These are phyloP conservation scores for Amanita rimosa DNA, from an alignment of 768 basidiomycete species.

Conservation along the genomic window DNA sequence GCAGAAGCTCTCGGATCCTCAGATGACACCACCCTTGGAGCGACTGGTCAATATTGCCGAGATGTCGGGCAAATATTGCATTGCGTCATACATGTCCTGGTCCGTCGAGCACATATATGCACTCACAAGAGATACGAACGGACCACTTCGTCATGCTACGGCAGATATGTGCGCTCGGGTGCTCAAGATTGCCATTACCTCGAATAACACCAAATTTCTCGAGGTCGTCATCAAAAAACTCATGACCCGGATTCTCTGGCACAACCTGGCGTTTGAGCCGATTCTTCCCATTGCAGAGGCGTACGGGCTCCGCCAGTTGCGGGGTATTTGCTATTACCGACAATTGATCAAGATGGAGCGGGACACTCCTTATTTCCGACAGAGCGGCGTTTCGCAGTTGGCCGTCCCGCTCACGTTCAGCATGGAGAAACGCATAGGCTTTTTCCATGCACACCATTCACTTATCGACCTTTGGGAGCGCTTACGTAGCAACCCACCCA, in stretches of 20 bases:
- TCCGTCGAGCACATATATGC: slow-evolving; percentile 29
- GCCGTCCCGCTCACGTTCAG: slow-evolving; percentile 19
- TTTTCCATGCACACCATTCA: slow-evolving; percentile 46
- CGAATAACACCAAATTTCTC: slow-evolving; percentile 33
- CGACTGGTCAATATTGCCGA: slow-evolving; percentile 35
- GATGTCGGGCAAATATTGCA: slow-evolving; percentile 36
- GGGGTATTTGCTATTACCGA: slow-evolving; percentile 46
- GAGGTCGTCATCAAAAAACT: slow-evolving; percentile 36
- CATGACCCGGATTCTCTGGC: slow-evolving; percentile 43
- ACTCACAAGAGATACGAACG: slow-evolving; percentile 17
- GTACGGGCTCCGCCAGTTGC: slow-evolving; percentile 22
- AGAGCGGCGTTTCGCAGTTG: slow-evolving; percentile 18
- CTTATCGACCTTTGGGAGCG: slow-evolving; percentile 45
- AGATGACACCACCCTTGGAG: slow-evolving; percentile 20
- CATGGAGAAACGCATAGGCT: slow-evolving; percentile 30
- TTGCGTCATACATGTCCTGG: slow-evolving; percentile 32
- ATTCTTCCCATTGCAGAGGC: slow-evolving; percentile 36
- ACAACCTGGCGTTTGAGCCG: slow-evolving; percentile 35
- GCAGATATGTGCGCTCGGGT: slow-evolving; percentile 30
- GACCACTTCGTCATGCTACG: slow-evolving; percentile 19
- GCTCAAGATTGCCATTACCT: slow-evolving; percentile 40
- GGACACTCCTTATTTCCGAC: slow-evolving; percentile 14
- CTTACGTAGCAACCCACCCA: slow-evolving; percentile 35
- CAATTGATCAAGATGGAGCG: slow-evolving; percentile 28
- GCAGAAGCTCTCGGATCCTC: slow-evolving; percentile 14